phyloP scores from a whole-genome alignment of 2,329 filamentous ascomycete species.

The Bipolaris zeicola region DNA sequence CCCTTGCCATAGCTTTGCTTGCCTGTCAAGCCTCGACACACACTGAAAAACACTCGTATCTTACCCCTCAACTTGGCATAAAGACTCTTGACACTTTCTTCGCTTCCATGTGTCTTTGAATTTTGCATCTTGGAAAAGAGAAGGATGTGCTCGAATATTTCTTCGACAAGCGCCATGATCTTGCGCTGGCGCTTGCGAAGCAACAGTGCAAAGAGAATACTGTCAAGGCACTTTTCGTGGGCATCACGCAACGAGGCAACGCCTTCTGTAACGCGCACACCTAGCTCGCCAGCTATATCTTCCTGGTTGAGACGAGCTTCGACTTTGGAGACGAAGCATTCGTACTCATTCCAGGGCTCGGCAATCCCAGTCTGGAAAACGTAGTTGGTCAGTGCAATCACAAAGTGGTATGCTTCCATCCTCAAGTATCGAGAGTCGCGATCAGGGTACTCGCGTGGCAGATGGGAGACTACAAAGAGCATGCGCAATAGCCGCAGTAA shows the following conservation, averaged over 20 bases:
- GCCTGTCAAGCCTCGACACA: constrained; percentile 70
- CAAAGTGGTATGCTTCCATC: constrained; percentile 79
- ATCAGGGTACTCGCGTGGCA: constrained; percentile 39
- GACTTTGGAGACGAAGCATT: constrained; percentile 66
- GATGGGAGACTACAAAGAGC: constrained; percentile 68
- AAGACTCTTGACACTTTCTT: constrained; percentile 53
- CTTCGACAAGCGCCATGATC: constrained; percentile 73
- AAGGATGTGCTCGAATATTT: constrained; percentile 75
- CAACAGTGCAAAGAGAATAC: constrained; percentile 74
- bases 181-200: constrained; percentile 76
- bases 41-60: constrained; percentile 73
- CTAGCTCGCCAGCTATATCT: constrained; percentile 53
- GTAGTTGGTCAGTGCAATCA: constrained; percentile 74
- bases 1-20: constrained; percentile 57
- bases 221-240: constrained; percentile 75
- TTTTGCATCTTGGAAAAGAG: constrained; percentile 59
- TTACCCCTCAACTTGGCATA: constrained; percentile 73
- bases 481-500: constrained; percentile 79
- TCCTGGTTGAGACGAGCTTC: constrained; percentile 61
- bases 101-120: constrained; percentile 23
- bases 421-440: constrained; percentile 58
- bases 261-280: constrained; percentile 58
- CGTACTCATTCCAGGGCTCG: constrained; percentile 74
- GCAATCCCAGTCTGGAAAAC: constrained; percentile 80
- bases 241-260: constrained; percentile 70